A percentile compares a stretch with the other conserved stretches of the same genome.
These are phyloP conservation scores for Hirschfeldia incana DNA, from an alignment of 345 rosid species.

Conservation along the genomic window DNA sequence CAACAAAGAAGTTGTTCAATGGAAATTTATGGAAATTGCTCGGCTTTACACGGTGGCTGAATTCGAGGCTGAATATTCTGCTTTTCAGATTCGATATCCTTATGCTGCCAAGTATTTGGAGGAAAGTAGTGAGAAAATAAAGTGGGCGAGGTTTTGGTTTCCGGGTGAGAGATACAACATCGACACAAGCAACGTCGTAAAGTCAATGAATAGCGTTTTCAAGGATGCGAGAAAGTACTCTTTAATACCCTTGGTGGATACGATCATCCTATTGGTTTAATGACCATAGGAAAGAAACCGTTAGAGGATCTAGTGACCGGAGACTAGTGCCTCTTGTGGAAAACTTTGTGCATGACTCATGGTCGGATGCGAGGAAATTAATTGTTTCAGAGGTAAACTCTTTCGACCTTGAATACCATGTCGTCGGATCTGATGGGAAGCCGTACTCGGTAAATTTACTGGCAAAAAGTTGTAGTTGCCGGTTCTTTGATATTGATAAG, in stretches of 20 bases:
- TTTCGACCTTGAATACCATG: neutral
- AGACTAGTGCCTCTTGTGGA: neutral
- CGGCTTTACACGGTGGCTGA: neutral
- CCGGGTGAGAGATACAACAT: neutral
- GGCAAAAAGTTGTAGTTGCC: neutral
- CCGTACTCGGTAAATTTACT: neutral
- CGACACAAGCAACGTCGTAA: neutral
- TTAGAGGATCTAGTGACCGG: neutral
- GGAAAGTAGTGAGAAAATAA: neutral
- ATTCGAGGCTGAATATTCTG: too few species aligned
- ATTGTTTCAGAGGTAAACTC: neutral
- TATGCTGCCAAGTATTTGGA: neutral
- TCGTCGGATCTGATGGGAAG: neutral
- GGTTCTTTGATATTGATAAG: neutral
- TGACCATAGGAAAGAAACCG: neutral
- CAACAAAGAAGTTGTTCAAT: neutral
- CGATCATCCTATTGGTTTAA: neutral
- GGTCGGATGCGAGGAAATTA: neutral
- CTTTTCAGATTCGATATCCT: neutral
- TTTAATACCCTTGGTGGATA: neutral
- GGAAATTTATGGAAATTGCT: neutral
- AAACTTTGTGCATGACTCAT: neutral
- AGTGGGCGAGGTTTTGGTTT: neutral
- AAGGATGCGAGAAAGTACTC: neutral
- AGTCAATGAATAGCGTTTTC: neutral